Evolutionary conservation across 176 grass and related monocot genomes (phyloP).

Genomic region (Cenchrus purpureus): DNA sequence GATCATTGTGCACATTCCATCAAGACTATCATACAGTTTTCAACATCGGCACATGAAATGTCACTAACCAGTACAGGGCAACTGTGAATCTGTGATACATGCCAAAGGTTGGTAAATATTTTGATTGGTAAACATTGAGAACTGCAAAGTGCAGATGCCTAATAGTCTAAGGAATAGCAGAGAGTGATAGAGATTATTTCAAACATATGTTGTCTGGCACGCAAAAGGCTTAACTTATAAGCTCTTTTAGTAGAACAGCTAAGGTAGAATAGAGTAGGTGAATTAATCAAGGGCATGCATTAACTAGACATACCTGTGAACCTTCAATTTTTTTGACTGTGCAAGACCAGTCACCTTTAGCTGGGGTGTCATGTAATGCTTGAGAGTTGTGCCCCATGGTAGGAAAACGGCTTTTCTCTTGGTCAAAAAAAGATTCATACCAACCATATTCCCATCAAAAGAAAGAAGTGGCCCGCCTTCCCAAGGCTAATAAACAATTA

Average conservation of each 20-base stretch:
- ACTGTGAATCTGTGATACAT: too few relatives aligned
- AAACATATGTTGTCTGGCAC: background rate
- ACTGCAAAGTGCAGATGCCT: background rate
- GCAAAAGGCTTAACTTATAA: too few relatives aligned
- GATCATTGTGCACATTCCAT: too few relatives aligned
- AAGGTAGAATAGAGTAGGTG: background rate
- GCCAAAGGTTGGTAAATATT: background rate
- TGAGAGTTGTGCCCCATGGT: background rate
- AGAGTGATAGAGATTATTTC: background rate
- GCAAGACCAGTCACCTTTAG: too few relatives aligned
- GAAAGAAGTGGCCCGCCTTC: conserved; percentile 32
- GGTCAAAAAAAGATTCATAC: background rate
- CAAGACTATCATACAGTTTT: too few relatives aligned
- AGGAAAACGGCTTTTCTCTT: background rate
- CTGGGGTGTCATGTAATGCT: too few relatives aligned
- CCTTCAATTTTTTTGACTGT: background rate
- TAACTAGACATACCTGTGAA: background rate
- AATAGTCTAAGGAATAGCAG: background rate
- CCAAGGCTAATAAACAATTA: background rate
- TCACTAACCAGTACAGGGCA: too few relatives aligned
- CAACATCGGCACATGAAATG: background rate
- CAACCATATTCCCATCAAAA: too few relatives aligned
- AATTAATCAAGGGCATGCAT: background rate
- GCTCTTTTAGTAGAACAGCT: too few relatives aligned
- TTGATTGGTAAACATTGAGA: background rate